Conservation (phyloP, 2,329 filamentous ascomycete species). For the Aspergillus quadricinctus region DNA sequence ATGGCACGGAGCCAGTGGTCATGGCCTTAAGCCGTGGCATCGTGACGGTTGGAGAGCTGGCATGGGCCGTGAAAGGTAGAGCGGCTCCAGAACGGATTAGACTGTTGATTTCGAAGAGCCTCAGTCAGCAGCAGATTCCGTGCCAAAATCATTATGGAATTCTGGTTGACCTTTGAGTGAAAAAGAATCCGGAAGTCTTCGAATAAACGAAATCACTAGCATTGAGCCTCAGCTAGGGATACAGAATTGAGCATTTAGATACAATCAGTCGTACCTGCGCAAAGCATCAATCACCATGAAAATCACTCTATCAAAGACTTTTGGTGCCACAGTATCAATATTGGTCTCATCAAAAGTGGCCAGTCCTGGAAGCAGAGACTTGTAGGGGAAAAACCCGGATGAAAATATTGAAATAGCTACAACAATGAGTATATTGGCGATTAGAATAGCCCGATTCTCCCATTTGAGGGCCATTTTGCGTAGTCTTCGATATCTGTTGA, state of each 20-base stretch:
- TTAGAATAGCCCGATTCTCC: slow-evolving; percentile 45
- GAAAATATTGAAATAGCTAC: slow-evolving; percentile 73
- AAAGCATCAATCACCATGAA: slow-evolving; percentile 98
- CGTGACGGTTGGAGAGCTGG: slow-evolving; percentile 93
- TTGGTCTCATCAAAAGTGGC: slow-evolving; percentile 59
- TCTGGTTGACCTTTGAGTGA: slow-evolving; percentile 69
- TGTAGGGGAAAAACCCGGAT: slow-evolving; percentile 94
- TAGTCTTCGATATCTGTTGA: neutral
- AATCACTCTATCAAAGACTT: slow-evolving; percentile 81
- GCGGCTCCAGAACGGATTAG: slow-evolving; percentile 79
- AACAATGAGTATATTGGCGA: slow-evolving; percentile 74
- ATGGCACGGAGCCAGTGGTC: slow-evolving; percentile 96
- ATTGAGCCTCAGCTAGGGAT: slow-evolving; percentile 16
- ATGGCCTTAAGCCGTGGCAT: slow-evolving; percentile 98
- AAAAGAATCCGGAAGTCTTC: slow-evolving; percentile 73
- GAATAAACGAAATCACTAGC: slow-evolving; percentile 88
- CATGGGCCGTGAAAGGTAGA: slow-evolving; percentile 90
- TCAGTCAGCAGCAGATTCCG: slow-evolving; percentile 3
- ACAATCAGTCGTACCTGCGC: slow-evolving; percentile 59
- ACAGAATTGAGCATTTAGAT: neutral
- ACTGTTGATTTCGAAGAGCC: slow-evolving; percentile 42
- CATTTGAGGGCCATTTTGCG: slow-evolving; percentile 18
- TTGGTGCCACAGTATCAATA: slow-evolving; percentile 51
- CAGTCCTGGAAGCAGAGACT: slow-evolving; percentile 82
- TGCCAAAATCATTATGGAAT: neutral